Evolutionary conservation across 208 protist species (phyloP), one percentile per base, ranked within the genome.

Genomic region (Leishmania guyanensis): DNA sequence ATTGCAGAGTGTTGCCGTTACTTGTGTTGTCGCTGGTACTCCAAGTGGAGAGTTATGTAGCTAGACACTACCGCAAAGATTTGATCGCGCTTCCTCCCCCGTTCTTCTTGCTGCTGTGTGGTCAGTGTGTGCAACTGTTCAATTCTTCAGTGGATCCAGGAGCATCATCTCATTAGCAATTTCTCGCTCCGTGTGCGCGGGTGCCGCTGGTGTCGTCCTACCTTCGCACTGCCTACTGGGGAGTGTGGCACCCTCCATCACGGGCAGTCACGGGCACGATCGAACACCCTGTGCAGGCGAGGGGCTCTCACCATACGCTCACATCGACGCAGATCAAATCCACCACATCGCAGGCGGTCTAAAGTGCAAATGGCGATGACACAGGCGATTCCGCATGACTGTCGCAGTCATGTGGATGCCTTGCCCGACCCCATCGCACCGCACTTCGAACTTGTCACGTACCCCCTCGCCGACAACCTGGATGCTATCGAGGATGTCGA

Each of bases 401-500:
- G 39, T 22, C 39, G 78, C 5, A 64, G 78, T 6, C 58, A 82
- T 53, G 65, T 72, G 4, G 79, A 75, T 0, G 71, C 50, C 8
- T 62, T 83, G 56, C 79, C 48, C 65, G 84, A 87, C 77, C 75
- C 75, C 17, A 60, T 89, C 43, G 79, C 58, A 3, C 75, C 75
- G 39, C 62, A 78, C 36, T 77, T 88, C 33, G 79, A 85, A 39
- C 60, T 84, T 16, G 66, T 73, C 10, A 78, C 73, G 6, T 75
- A 78, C 79, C 79, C 79, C 0, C 53, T 83, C 3, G 50, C 74
- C 14, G 79, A 83, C 43, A 46, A 43, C 20, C 62, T 78, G 33
- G 71, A 83, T 51, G 2, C 36, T 8, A 83, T 83, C 60, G 79
- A 83, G 39, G 73, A 79, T 75, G 77, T 90, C 39, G 92, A 97